Percentiles rank a stretch among this genome's conserved stretches.
phyloP scores from a whole-genome alignment of 176 grass and related monocot species.

The Bromus sterilis region DNA sequence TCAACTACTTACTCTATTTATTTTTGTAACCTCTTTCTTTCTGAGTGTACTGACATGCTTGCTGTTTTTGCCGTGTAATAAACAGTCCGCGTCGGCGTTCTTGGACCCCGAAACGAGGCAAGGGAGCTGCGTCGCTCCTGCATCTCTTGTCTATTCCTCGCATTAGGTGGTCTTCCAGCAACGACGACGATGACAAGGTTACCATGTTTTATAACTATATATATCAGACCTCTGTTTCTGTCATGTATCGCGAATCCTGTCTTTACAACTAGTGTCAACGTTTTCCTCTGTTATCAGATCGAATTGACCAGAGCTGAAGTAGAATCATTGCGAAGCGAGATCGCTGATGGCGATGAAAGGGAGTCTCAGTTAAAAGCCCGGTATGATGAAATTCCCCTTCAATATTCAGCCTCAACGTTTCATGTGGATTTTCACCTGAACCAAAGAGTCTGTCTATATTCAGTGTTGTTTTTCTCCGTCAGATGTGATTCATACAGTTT shows the following conservation, averaged over 20 bases:
- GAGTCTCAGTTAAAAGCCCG: constrained; percentile 83
- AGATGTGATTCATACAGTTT: background rate
- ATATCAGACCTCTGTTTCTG: background rate
- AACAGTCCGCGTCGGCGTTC: constrained; percentile 37
- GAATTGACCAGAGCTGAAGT: constrained; percentile 73
- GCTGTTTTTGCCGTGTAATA: background rate
- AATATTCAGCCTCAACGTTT: background rate
- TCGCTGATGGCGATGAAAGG: constrained; percentile 70
- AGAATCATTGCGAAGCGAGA: constrained; percentile 66
- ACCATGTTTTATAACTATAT: background rate
- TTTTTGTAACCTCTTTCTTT: too few species aligned
- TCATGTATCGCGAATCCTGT: background rate
- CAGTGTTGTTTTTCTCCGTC: background rate
- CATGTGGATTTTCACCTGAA: background rate
- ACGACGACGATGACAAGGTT: constrained; percentile 85
- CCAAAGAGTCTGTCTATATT: background rate
- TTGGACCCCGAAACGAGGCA: constrained; percentile 63
- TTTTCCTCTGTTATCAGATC: constrained; percentile 32
- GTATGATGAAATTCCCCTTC: constrained; percentile 30
- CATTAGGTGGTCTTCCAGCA: constrained; percentile 57
- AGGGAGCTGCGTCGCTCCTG: constrained; percentile 70
- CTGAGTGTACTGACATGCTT: background rate
- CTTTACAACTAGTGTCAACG: background rate
- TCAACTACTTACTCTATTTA: too few species aligned
- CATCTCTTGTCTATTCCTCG: constrained; percentile 66